Conservation (phyloP, 2,329 filamentous ascomycete genomes). For the Aspergillus ruber region DNA sequence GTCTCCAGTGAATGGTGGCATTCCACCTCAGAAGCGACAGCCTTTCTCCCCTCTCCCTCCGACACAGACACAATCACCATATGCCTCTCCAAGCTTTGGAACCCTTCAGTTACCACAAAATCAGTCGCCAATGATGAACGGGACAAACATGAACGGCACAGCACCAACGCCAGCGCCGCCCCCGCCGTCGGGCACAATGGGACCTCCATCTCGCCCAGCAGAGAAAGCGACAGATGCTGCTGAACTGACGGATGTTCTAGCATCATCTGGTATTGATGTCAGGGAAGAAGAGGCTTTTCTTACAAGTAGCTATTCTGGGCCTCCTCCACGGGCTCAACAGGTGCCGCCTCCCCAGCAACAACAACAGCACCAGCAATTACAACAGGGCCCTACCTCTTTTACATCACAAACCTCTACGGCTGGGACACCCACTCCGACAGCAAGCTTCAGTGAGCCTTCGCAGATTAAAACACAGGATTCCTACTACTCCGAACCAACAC, state of each 20-base stretch:
- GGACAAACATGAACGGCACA: slow-evolving; percentile 45
- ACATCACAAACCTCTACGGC: slow-evolving; percentile 36
- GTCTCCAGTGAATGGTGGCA: slow-evolving; percentile 41
- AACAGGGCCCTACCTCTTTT: slow-evolving; percentile 43
- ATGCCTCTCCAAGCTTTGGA: slow-evolving; percentile 54
- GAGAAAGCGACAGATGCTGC: slow-evolving; percentile 51
- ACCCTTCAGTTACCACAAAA: slow-evolving; percentile 41
- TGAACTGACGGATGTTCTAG: slow-evolving; percentile 76
- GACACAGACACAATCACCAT: slow-evolving; percentile 53
- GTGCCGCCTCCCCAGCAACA: slow-evolving; percentile 28
- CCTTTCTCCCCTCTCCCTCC: slow-evolving; percentile 62
- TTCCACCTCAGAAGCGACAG: slow-evolving; percentile 67
- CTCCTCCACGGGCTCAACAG: slow-evolving; percentile 35
- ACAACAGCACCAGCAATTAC: slow-evolving; percentile 24
- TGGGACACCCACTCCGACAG: slow-evolving; percentile 34
- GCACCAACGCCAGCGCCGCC: slow-evolving; percentile 42
- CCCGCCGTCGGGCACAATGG: slow-evolving; percentile 48
- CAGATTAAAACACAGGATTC: slow-evolving; percentile 50
- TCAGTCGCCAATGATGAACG: slow-evolving; percentile 28
- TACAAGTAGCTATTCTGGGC: slow-evolving; percentile 49
- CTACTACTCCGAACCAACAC: slow-evolving; percentile 59
- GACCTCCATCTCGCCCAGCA: slow-evolving; percentile 55
- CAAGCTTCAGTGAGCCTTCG: slow-evolving; percentile 46
- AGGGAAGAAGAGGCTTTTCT: slow-evolving; percentile 79
- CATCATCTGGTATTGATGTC: slow-evolving; percentile 78